A percentile compares a stretch with the other conserved stretches of the same genome.
Evolutionary conservation across 2,329 filamentous ascomycete genomes (phyloP).

Genomic region (Aureobasidium sp.): DNA sequence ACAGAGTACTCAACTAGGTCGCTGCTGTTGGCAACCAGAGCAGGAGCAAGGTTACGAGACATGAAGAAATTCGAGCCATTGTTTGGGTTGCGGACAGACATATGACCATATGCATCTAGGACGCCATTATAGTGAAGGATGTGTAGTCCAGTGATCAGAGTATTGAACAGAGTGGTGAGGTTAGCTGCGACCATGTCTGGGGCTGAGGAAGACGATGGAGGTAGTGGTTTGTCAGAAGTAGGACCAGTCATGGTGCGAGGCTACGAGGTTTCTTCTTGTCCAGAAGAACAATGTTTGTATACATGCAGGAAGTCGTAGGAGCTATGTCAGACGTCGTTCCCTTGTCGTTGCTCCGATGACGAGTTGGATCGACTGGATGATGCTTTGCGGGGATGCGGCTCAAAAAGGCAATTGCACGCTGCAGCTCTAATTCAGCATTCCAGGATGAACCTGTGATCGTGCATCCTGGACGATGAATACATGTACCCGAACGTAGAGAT

Average conservation of each 20-base stretch:
- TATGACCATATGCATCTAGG: constrained; percentile 50
- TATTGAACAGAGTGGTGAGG: constrained; percentile 17
- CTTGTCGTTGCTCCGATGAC: background rate
- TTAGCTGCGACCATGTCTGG: constrained; percentile 15
- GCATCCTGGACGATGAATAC: background rate
- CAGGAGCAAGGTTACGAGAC: constrained; percentile 42
- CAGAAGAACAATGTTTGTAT: background rate
- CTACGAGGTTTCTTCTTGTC: background rate
- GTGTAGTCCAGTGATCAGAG: constrained; percentile 42
- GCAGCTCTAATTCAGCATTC: background rate
- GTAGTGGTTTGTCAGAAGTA: background rate
- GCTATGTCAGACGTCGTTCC: background rate
- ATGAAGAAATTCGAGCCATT: constrained; percentile 44
- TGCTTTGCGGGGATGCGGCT: background rate
- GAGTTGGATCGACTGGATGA: background rate
- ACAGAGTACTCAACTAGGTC: constrained; percentile 46
- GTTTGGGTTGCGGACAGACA: constrained; percentile 46
- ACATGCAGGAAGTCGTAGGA: background rate
- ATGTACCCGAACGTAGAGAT: background rate
- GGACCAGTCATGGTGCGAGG: background rate
- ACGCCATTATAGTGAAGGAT: constrained; percentile 48
- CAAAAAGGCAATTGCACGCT: background rate
- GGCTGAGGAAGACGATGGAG: background rate
- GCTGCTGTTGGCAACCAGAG: constrained; percentile 35
- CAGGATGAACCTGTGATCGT: background rate